Base-by-base conservation (phyloP, 768 basidiomycete species). In the Collybia mongolica region DNA sequence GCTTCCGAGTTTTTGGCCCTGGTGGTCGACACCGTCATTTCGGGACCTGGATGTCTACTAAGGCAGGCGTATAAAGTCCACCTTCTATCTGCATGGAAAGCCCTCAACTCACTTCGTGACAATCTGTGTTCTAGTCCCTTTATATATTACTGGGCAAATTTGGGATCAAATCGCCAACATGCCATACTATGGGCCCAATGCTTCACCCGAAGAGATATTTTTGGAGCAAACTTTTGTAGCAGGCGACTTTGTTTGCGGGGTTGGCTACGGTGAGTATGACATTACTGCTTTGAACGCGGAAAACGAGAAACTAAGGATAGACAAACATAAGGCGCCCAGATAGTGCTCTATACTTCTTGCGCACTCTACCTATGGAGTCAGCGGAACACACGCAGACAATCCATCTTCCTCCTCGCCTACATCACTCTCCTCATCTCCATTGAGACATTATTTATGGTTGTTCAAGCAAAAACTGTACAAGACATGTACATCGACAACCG, bases 401-500 rank as follows among this genome's bases (percentile, higher is more conserved):
- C 67, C 5, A 51, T 60, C 35, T 61, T 71, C 44, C 64, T 75
- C 1, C 62, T 76, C 18, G 61, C 56, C 6, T 77, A 75, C 49
- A 72, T 72, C 53, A 64, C 68, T 7, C 15, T 70, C 17, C 63
- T 75, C 26, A 48, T 76, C 32, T 43, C 60, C 44, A 62, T 75
- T 53, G 69, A 72, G 48, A 72, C 72, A 0, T 59, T 75, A 17
- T 75, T 65, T 53, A 56, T 60, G 43, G 66, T 66, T 12, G 71
- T 72, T 0, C 72, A 73, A 55, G 70, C 72, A 3, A 64, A 71
- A 32, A 74, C 69, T 5, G 69, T 71, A 5, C 69, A 72, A 47
- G 61, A 68, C 15, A 68, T 71, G n/a, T 74, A 74, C 39, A 64
- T 75, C 42, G 69, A 72, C 56, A 72, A 75, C 47, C 63, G 71